Conservation (phyloP, 176 grass and related monocot genomes). For the Tillandsia fasciculata region DNA sequence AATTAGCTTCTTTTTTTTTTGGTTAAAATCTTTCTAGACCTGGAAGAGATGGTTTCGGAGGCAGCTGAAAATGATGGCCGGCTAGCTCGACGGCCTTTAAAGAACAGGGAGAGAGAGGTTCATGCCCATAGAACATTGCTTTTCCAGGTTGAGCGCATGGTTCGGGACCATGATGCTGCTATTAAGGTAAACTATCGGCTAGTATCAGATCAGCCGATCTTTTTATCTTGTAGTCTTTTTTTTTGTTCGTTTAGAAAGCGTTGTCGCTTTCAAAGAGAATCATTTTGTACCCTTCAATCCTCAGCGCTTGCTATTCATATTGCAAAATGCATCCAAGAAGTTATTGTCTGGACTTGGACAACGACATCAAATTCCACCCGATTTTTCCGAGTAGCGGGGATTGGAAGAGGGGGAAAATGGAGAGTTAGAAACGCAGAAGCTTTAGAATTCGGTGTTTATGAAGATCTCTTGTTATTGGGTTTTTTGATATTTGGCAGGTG, state of each 20-base stretch:
- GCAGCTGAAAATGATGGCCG: constrained; percentile 57
- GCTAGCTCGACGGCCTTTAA: constrained; percentile 54
- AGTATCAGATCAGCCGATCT: not conserved
- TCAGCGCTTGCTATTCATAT: too few relatives aligned
- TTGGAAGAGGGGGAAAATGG: not conserved
- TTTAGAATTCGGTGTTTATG: not conserved
- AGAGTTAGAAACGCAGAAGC: not conserved
- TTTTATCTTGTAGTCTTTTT: not conserved
- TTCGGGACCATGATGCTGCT: constrained; percentile 38
- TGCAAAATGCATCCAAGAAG: too few relatives aligned
- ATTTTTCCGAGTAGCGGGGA: too few relatives aligned
- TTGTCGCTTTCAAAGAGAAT: not conserved
- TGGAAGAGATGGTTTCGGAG: constrained; percentile 44
- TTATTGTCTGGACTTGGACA: too few relatives aligned
- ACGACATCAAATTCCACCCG: too few relatives aligned
- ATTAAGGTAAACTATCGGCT: constrained; percentile 31
- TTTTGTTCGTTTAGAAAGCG: not conserved
- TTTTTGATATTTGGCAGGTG: constrained; percentile 27
- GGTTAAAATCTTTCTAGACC: constrained; percentile 28
- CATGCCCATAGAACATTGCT: constrained; percentile 53
- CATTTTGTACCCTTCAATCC: too few relatives aligned
- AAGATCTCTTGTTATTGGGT: not conserved
- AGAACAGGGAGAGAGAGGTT: constrained; percentile 45
- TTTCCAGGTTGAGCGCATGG: constrained; percentile 27
- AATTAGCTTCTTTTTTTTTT: constrained; percentile 12